These are phyloP conservation scores for Xylaria sp. DNA, from an alignment of 2,329 filamentous ascomycete genomes.

Conservation along the genomic window DNA sequence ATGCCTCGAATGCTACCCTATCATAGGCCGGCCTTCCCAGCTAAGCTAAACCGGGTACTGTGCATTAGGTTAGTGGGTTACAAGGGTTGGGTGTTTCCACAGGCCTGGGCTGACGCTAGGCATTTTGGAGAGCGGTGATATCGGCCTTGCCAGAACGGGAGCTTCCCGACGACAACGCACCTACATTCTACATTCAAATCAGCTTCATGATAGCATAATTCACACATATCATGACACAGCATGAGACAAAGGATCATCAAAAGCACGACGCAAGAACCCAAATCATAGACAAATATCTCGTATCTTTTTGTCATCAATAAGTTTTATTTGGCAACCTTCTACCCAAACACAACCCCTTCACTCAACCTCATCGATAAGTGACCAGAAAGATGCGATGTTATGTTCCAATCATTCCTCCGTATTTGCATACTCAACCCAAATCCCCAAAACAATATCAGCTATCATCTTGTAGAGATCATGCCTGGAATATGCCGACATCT, in stretches of 20 bases:
- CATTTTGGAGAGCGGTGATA: constrained; percentile 29
- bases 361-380: neutral
- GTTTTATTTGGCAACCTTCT: neutral
- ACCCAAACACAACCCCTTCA: neutral
- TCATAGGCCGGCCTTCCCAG: constrained; percentile 6
- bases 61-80: constrained; percentile 33
- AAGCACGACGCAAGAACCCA: neutral
- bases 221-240: constrained; percentile 5
- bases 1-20: constrained; percentile 15
- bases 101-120: constrained; percentile 12
- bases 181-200: neutral
- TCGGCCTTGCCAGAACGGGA: constrained; percentile 38
- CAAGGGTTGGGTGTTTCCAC: constrained; percentile 6
- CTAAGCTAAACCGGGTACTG: constrained; percentile 18
- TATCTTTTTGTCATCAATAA: neutral
- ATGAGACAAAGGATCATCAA: constrained; percentile 25
- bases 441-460: neutral
- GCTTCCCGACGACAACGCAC: constrained; percentile 21
- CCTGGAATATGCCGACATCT: neutral
- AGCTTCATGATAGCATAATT: neutral
- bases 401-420: neutral
- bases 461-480: neutral
- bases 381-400: neutral
- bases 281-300: neutral
- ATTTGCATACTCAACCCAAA: too few relatives aligned